These are phyloP conservation scores for Oidium heveae DNA, from an alignment of 2,329 filamentous ascomycete genomes.

Conservation along the genomic window DNA sequence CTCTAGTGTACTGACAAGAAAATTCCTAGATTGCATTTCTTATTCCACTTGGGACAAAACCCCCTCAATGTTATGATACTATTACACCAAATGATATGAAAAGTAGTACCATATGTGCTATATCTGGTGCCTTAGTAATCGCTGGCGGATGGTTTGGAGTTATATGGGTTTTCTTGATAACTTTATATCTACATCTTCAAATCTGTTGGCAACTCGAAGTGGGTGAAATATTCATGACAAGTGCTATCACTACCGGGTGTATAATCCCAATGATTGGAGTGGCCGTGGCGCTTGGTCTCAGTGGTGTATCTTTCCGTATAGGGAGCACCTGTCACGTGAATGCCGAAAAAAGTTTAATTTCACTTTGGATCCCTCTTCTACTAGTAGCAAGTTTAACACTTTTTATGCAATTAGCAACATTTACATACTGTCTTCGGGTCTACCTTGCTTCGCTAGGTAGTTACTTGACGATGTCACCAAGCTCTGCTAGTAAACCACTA, in stretches of 20 bases:
- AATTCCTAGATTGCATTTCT: slow-evolving; percentile 54
- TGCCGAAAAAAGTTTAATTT: slow-evolving; percentile 53
- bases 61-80: slow-evolving; percentile 60
- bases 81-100: slow-evolving; percentile 92
- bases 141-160: slow-evolving; percentile 64
- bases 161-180: slow-evolving; percentile 78
- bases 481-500: slow-evolving; percentile 40
- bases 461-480: slow-evolving; percentile 33
- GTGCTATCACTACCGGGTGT: slow-evolving; percentile 59
- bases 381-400: slow-evolving; percentile 52
- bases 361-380: slow-evolving; percentile 77
- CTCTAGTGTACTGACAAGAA: neutral
- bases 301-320: slow-evolving; percentile 85
- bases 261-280: slow-evolving; percentile 56
- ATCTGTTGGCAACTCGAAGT: slow-evolving; percentile 94
- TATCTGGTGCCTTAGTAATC: slow-evolving; percentile 66
- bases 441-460: slow-evolving; percentile 69
- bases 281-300: slow-evolving; percentile 52
- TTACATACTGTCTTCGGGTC: slow-evolving; percentile 81
- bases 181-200: slow-evolving; percentile 79
- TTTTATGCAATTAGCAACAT: slow-evolving; percentile 63
- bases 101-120: slow-evolving; percentile 56
- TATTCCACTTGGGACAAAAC: slow-evolving; percentile 54
- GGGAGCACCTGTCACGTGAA: slow-evolving; percentile 85
- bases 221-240: slow-evolving; percentile 72